Evolutionary conservation across 108 stramenopile genomes (phyloP).

Genomic region (Schizochytrium sp.): DNA sequence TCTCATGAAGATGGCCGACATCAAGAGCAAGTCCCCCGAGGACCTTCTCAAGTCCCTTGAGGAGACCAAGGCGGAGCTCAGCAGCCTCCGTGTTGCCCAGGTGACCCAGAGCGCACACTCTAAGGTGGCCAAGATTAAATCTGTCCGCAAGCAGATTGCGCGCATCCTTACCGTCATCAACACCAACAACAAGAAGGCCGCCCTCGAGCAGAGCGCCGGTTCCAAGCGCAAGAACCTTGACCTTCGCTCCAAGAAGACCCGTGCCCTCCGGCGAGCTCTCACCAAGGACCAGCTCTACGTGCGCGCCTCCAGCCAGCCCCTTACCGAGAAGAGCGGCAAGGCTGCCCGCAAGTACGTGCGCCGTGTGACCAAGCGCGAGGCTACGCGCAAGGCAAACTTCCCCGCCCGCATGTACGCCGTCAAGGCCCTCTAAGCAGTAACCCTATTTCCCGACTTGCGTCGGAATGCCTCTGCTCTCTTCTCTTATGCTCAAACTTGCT

Average conservation of each 20-base stretch:
- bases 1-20: background rate
- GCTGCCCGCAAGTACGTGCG: conserved; percentile 62
- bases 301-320: background rate
- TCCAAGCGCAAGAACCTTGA: conserved; percentile 88
- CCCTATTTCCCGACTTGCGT: background rate
- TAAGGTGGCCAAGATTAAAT: conserved; percentile 97
- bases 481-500: background rate
- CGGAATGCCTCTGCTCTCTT: background rate
- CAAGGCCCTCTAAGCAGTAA: background rate
- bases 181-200: conserved; percentile 79
- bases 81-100: conserved; percentile 88
- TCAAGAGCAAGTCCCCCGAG: conserved; percentile 31
- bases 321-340: conserved; percentile 63
- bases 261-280: conserved; percentile 87
- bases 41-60: conserved; percentile 86
- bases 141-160: conserved; percentile 92
- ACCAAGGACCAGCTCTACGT: conserved; percentile 65
- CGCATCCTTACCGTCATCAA: conserved; percentile 96
- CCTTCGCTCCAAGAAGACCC: conserved; percentile 90
- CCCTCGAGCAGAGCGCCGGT: conserved; percentile 68
- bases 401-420: conserved; percentile 11
- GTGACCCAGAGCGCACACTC: conserved; percentile 92
- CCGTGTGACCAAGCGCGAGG: background rate
- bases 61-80: conserved; percentile 84
- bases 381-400: conserved; percentile 15